Evolutionary conservation across 768 basidiomycete genomes (phyloP).

Genomic region (Boletus sp.): DNA sequence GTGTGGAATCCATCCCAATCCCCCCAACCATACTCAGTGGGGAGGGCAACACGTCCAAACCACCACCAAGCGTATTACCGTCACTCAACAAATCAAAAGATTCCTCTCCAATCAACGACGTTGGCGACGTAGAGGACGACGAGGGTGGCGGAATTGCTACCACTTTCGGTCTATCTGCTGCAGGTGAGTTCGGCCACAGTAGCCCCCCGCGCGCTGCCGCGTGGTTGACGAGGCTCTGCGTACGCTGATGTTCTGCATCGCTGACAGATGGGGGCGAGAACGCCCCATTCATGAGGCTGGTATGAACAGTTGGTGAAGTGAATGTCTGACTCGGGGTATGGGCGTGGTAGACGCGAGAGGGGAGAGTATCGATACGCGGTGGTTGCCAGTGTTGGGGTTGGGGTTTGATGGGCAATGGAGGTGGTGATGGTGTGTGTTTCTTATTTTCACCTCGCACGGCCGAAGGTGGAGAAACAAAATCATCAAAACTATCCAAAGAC

Average conservation of each 20-base stretch:
- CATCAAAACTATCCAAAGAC: constrained; percentile 46
- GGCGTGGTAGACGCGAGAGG: constrained; percentile 15
- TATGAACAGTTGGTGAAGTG: constrained; percentile 10
- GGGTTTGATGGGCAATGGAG: constrained; percentile 39
- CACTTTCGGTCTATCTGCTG: constrained; percentile 20
- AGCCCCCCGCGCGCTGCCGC: constrained; percentile 47
- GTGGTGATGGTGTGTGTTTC: constrained; percentile 47
- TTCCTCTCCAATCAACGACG: neutral
- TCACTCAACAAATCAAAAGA: constrained; percentile 21
- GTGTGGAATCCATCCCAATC: neutral
- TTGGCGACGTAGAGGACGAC: constrained; percentile 6
- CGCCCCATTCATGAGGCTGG: constrained; percentile 12
- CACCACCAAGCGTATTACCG: neutral
- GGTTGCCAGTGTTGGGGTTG: constrained; percentile 2
- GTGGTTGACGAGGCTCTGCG: constrained; percentile 52
- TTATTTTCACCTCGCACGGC: constrained; percentile 1
- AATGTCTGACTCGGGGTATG: constrained; percentile 19
- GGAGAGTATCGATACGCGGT: constrained; percentile 9
- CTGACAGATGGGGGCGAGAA: constrained; percentile 25
- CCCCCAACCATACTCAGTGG: neutral
- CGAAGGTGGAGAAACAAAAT: constrained; percentile 39
- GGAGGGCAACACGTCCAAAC: neutral
- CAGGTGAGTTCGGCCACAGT: constrained; percentile 36
- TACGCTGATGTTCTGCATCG: constrained; percentile 51
- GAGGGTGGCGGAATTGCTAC: constrained; percentile 29